These are phyloP conservation scores for Tylopilus intermedius DNA, from an alignment of 768 basidiomycete species.

Conservation along the genomic window DNA sequence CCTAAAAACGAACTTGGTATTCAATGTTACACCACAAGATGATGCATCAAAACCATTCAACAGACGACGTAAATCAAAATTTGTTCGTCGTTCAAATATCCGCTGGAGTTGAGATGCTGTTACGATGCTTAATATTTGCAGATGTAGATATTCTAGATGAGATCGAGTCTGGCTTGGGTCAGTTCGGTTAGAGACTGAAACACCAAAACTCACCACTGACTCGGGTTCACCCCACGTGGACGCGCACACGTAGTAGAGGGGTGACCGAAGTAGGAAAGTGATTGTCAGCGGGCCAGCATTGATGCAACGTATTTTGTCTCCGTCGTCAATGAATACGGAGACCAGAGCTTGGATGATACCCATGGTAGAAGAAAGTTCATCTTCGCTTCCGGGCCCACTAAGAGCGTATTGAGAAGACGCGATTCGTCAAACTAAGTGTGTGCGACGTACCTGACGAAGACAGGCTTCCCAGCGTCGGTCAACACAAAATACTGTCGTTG, in stretches of 20 bases:
- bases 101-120: slow-evolving; percentile 77
- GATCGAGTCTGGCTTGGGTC: slow-evolving; percentile 77
- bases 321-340: slow-evolving; percentile 91
- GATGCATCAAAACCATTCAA: slow-evolving; percentile 48
- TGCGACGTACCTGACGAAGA: slow-evolving; percentile 70
- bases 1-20: slow-evolving; percentile 40
- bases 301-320: slow-evolving; percentile 81
- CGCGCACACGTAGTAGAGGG: slow-evolving; percentile 87
- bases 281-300: slow-evolving; percentile 80
- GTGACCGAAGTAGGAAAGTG: slow-evolving; percentile 79
- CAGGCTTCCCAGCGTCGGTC: slow-evolving; percentile 97
- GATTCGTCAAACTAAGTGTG: not conserved
- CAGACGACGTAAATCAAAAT: slow-evolving; percentile 82
- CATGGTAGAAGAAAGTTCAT: slow-evolving; percentile 70
- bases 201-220: slow-evolving; percentile 64
- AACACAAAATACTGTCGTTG: slow-evolving; percentile 86
- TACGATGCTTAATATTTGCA: slow-evolving; percentile 89
- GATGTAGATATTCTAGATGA: slow-evolving; percentile 92
- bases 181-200: slow-evolving; percentile 28
- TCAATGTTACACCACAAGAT: not conserved
- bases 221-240: slow-evolving; percentile 96
- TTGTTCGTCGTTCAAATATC: slow-evolving; percentile 84
- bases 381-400: slow-evolving; percentile 51
- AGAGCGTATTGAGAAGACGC: not conserved
- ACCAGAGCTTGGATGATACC: slow-evolving; percentile 94